Evolutionary conservation across 768 basidiomycete species (phyloP).

Genomic region (Agrocybe praecox): DNA sequence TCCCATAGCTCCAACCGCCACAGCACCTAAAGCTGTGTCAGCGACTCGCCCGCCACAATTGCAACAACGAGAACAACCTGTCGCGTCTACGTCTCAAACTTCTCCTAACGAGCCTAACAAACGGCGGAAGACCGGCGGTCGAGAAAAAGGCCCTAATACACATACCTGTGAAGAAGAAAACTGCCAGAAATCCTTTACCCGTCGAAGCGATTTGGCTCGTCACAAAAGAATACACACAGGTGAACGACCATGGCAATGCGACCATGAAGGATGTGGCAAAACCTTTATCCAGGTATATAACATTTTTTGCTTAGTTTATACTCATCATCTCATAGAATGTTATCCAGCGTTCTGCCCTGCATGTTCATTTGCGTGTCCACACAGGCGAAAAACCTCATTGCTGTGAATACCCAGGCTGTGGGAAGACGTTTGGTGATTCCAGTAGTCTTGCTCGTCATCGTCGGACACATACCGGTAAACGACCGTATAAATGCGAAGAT

Average conservation of each 20-base stretch:
- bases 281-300: conserved; percentile 84
- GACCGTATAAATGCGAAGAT: conserved; percentile 86
- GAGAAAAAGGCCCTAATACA: conserved; percentile 46
- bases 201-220: conserved; percentile 80
- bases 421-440: conserved; percentile 88
- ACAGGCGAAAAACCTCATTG: conserved; percentile 93
- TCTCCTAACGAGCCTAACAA: conserved; percentile 28
- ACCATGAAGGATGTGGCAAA: conserved; percentile 76
- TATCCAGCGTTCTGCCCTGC: conserved; percentile 82
- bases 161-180: conserved; percentile 74
- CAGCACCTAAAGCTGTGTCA: conserved; percentile 35
- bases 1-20: conserved; percentile 21
- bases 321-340: conserved; percentile 1
- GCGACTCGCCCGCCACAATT: conserved; percentile 30
- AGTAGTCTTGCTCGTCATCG: conserved; percentile 91
- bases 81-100: conserved; percentile 55
- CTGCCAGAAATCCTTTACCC: conserved; percentile 81
- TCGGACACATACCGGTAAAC: conserved; percentile 85
- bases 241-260: conserved; percentile 82
- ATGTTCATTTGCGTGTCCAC: conserved; percentile 87
- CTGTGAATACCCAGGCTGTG: conserved; percentile 88
- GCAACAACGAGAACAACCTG: conserved; percentile 31
- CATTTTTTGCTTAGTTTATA: not conserved
- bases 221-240: conserved; percentile 92
- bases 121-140: conserved; percentile 44